Percentiles rank a stretch among this genome's conserved stretches.
Evolutionary conservation across 352 stramenopile species (phyloP).

Genomic region (Aphanomyces invadans): DNA sequence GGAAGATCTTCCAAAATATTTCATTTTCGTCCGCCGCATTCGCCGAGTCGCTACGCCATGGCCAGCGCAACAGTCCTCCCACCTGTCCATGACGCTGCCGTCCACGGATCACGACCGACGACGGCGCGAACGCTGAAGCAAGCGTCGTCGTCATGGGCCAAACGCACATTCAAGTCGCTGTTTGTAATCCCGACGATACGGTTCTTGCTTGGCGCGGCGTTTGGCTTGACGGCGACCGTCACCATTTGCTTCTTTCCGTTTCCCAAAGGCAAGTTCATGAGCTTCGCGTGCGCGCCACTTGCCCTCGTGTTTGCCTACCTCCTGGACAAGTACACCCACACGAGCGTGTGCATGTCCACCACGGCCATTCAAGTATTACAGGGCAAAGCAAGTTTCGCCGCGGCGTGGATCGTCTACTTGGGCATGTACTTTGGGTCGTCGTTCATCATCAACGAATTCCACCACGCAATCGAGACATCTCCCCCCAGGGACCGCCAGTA

Average conservation of each 20-base stretch:
- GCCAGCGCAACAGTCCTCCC: not conserved
- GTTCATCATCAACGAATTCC: slow-evolving; percentile 14
- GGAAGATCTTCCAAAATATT: not conserved
- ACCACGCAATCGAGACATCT: slow-evolving; percentile 8
- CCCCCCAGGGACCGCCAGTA: slow-evolving; percentile 13
- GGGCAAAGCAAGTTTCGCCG: slow-evolving; percentile 10
- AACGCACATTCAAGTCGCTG: not conserved
- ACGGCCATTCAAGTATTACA: slow-evolving; percentile 7
- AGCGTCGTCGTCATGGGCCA: not conserved
- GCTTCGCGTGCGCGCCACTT: slow-evolving; percentile 7
- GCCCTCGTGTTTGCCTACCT: slow-evolving; percentile 17
- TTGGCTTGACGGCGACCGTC: slow-evolving; percentile 9
- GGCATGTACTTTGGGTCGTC: slow-evolving; percentile 21
- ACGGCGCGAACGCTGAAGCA: not conserved
- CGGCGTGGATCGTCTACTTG: slow-evolving; percentile 10
- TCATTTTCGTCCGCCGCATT: too few relatives aligned
- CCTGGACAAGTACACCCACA: slow-evolving; percentile 18
- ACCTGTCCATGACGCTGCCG: not conserved
- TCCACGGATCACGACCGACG: not conserved
- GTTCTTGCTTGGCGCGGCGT: slow-evolving; percentile 17
- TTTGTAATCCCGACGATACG: slow-evolving; percentile 14
- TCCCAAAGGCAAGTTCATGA: slow-evolving; percentile 18
- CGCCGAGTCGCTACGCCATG: not conserved
- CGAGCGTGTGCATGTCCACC: slow-evolving; percentile 14
- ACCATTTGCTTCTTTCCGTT: slow-evolving; percentile 23